Evolutionary conservation across 2,329 filamentous ascomycete species (phyloP).

Genomic region (Penicillium sp.): DNA sequence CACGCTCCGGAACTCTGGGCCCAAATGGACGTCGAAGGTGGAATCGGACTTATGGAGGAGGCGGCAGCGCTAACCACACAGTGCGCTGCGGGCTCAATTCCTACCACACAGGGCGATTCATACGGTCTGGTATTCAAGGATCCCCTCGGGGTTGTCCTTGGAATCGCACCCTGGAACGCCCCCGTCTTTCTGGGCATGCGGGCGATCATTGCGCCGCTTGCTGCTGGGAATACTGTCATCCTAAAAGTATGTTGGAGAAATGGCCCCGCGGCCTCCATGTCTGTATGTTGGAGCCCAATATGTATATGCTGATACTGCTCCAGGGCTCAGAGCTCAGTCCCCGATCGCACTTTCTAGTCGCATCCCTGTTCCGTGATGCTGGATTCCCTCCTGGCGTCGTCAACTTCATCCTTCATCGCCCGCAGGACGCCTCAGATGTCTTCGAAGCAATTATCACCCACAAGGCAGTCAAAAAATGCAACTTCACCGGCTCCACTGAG

Average conservation of each 20-base stretch:
- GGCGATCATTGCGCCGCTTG: conserved; percentile 62
- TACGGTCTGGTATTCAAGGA: conserved; percentile 69
- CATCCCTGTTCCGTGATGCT: conserved; percentile 44
- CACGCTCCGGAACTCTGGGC: conserved; percentile 8
- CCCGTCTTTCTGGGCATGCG: conserved; percentile 49
- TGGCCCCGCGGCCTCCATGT: too few relatives aligned
- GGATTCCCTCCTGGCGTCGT: conserved; percentile 49
- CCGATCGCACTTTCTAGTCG: conserved; percentile 37
- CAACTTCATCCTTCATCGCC: conserved; percentile 43
- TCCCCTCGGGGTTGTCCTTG: conserved; percentile 75
- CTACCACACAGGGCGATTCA: conserved; percentile 58
- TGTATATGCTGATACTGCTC: background rate
- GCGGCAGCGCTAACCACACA: conserved; percentile 22
- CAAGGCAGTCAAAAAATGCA: conserved; percentile 45
- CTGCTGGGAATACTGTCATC: conserved; percentile 70
- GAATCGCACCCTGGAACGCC: conserved; percentile 74
- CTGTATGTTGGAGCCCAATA: too few relatives aligned
- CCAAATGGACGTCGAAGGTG: conserved; percentile 1
- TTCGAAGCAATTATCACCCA: conserved; percentile 44
- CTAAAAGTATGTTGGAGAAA: conserved; percentile 54
- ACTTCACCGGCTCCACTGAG: conserved; percentile 50
- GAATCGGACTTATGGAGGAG: conserved; percentile 7
- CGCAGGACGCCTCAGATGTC: conserved; percentile 38
- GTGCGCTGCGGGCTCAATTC: conserved; percentile 4
- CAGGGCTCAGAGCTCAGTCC: conserved; percentile 41